Base-by-base conservation (phyloP, 2,329 filamentous ascomycete genomes). In the Eurotiales sp. region DNA sequence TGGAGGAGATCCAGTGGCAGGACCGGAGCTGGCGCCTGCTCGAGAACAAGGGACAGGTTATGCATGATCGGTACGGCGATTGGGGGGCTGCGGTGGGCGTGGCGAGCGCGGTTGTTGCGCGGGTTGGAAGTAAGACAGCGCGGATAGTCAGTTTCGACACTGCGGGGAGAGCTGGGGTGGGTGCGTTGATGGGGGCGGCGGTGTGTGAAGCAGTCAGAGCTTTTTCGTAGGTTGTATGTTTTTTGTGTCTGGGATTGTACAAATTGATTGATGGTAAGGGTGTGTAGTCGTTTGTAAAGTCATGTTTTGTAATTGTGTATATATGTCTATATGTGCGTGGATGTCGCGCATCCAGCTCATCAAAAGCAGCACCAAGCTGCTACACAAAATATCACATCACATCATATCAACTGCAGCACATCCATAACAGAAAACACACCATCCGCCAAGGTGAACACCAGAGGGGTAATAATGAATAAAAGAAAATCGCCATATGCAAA, bases 11-110 rank as follows among this genome's bases (percentile, higher is more conserved):
- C 27, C 82, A 86, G 64, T 86, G 83, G 83, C 67, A 78, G 59
- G 83, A 86, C 61, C 72, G 84, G 15, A 76, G 77, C 51, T 86
- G 83, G 82, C 70, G 83, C 25, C 61, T 87, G 45, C 58, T 83
- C 39, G 79, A 79, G 66, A 85, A 80, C 56, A 63, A 67, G 36
- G 76, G 79, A 0, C 82, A 87, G 70, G 60, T 79, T 15, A 43
- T 32, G 46, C 37, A 50, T 41, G 46, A 50, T 11, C 12, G 19
- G 46, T 47, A 47, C 21, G 22, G 21, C 11, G 45, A 39, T 29
- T 34, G 34, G 12, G 45, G 45, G 8, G 45, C 23, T 8, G 34
- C 15, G 15, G 2, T 21, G 32, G 44, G 44, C 1, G 45, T 36
- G 15, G 22, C 14, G 11, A 27, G 22, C 15, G 12, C 19, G 3